Evolutionary conservation across 2,329 filamentous ascomycete species (phyloP).

Genomic region (Chaetothyriales sp.): DNA sequence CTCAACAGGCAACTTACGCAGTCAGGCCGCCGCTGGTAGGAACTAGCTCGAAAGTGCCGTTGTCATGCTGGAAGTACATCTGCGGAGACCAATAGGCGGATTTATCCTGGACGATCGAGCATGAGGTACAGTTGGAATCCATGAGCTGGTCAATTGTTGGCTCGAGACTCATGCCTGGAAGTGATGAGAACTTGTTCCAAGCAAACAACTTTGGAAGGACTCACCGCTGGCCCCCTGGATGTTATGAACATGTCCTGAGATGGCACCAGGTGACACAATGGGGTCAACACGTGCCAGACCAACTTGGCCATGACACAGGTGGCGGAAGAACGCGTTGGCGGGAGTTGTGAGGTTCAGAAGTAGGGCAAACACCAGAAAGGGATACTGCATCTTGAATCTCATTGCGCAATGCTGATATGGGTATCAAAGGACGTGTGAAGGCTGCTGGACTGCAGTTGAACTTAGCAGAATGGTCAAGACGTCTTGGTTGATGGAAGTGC

Average conservation of each 20-base stretch:
- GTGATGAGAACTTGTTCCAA: constrained; percentile 1
- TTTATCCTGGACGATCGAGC: constrained; percentile 62
- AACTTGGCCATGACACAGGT: constrained; percentile 60
- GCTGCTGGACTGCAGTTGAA: not conserved
- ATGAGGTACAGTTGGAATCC: constrained; percentile 59
- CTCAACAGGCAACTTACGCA: constrained; percentile 43
- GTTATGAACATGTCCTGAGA: constrained; percentile 54
- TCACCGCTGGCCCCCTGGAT: constrained; percentile 63
- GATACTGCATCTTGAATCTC: not conserved
- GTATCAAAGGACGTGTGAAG: not conserved
- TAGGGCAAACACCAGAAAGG: constrained; percentile 1
- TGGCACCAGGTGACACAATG: constrained; percentile 46
- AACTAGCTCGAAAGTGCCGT: constrained; percentile 54
- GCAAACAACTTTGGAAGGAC: constrained; percentile 22
- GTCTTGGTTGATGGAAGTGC: not conserved
- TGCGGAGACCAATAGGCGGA: constrained; percentile 79
- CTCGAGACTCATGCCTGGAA: constrained; percentile 48
- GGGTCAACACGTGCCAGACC: constrained; percentile 64
- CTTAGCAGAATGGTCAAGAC: not conserved
- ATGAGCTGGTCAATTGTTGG: constrained; percentile 42
- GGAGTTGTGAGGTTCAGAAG: constrained; percentile 4
- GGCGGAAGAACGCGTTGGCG: constrained; percentile 64
- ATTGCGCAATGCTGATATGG: not conserved
- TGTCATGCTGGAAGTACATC: constrained; percentile 59
- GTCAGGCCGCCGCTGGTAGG: constrained; percentile 68